Evolutionary conservation across 108 stramenopile species (phyloP), one percentile per base, ranked within the genome.

Genomic region (Hondaea fermentalgiana): DNA sequence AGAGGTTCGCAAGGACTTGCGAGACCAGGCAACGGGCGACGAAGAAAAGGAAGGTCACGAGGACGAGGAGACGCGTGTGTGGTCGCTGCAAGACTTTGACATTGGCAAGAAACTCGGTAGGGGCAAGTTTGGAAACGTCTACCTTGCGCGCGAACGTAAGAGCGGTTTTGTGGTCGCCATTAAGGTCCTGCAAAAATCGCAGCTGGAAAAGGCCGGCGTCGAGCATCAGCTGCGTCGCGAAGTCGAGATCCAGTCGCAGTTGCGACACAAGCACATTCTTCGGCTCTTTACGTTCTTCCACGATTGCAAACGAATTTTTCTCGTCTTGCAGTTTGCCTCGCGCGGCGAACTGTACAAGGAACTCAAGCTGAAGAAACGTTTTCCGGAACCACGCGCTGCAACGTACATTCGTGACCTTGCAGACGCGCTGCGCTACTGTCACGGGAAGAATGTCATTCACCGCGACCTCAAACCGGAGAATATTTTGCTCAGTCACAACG

Each of bases 381-480:
- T 99, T 93, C 90, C 91, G 45, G 99, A 99, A 89, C 88, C 91
- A 72, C 89, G 90, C 45, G 90, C 95, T 10, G 97, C 98, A 4
- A 88, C 89, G 57, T 98, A 98, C 95, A 96, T 99, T 60, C 91
- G 91, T 35, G 96, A 98, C 59, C 91, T 99, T 59, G 91, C 96
- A n/a, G 72, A 90, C 72, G 99, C 99, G 21, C 90, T 99, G 57
- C 72, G 89, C 64, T 98, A 97, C 93, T 98, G 98, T 91, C 99
- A 99, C 92, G 72, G 88, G 53, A 98, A 98, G 88, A 98, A 98
- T 72, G 97, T 98, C 4, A 98, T 99, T 87, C 99, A 99, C 90
- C 94, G 99, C 29, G 98, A 99, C 90, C 98, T 99, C 93, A 99
- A 99, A 90, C 99, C 99, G 17, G 98, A 99, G 90, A 99, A 99